Conservation (phyloP, 108 stramenopile genomes). For the Heterococcus sp. region DNA sequence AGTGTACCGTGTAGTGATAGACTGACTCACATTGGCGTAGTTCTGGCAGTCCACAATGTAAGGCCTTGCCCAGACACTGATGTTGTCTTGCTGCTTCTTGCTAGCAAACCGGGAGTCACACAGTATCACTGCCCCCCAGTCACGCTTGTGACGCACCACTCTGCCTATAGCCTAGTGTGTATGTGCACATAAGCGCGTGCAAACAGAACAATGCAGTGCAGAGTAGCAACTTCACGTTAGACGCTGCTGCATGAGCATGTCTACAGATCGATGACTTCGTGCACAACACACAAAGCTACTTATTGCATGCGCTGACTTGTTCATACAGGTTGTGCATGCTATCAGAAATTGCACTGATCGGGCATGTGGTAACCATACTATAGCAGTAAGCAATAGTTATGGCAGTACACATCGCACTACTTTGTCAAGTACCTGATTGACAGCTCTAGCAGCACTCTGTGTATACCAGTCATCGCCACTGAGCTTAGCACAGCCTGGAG, state of each 20-base stretch:
- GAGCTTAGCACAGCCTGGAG: slow-evolving; percentile 4
- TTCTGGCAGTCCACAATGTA: slow-evolving; percentile 20
- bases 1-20: too few species aligned
- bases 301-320: too few species aligned
- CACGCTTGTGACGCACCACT: slow-evolving; percentile 91
- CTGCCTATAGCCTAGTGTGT: slow-evolving; percentile 76
- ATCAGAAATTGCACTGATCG: too few species aligned
- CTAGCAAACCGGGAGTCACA: slow-evolving; percentile 76
- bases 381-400: background rate
- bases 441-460: slow-evolving; percentile 91
- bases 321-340: too few species aligned
- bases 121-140: slow-evolving; percentile 91
- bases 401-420: background rate
- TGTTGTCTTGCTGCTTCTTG: background rate
- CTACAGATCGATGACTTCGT: too few species aligned
- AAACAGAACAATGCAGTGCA: too few species aligned
- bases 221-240: too few species aligned
- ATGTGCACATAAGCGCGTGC: background rate
- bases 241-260: too few species aligned
- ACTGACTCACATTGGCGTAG: slow-evolving; percentile 26
- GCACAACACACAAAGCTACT: too few species aligned
- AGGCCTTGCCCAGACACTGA: slow-evolving; percentile 33
- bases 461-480: slow-evolving; percentile 90
- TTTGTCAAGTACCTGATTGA: slow-evolving; percentile 90
- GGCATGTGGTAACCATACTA: too few species aligned